A percentile compares a stretch with the other conserved stretches of the same genome.
Conservation (phyloP, 129 eudicot genomes). For the Arctium minus region DNA sequence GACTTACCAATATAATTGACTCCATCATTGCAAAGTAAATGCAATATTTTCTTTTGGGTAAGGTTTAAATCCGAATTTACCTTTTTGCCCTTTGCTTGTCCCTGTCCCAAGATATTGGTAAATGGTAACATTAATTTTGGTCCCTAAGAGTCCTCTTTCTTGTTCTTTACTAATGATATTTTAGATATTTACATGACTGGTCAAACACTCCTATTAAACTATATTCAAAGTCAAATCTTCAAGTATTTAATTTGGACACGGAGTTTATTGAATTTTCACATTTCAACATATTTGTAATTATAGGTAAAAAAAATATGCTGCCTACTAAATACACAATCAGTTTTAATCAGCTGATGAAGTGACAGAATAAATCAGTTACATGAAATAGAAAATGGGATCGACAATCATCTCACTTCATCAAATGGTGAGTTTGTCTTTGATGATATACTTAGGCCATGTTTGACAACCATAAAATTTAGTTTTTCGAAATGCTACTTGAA, state of each 20-base stretch:
- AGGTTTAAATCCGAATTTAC: background rate
- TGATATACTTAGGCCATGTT: background rate
- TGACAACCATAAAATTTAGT: background rate
- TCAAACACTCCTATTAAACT: conserved; percentile 1
- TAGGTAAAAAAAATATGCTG: background rate
- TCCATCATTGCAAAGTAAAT: background rate
- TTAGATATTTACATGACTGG: background rate
- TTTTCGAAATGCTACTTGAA: too few relatives aligned
- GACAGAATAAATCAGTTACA: background rate
- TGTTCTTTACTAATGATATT: background rate
- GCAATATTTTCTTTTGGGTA: background rate
- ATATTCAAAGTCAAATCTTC: background rate
- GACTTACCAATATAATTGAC: background rate
- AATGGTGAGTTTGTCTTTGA: background rate
- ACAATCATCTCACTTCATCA: background rate
- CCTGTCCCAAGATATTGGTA: background rate
- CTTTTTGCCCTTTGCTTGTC: background rate
- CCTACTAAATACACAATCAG: background rate
- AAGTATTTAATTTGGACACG: background rate
- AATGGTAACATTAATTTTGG: background rate
- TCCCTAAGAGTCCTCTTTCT: background rate
- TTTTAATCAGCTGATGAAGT: background rate
- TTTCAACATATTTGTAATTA: background rate
- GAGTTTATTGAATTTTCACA: background rate
- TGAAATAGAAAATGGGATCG: background rate